Percentiles rank a stretch among this genome's conserved stretches.
These are phyloP conservation scores for Chalciporus chontae DNA, from an alignment of 768 basidiomycete genomes.

Conservation along the genomic window DNA sequence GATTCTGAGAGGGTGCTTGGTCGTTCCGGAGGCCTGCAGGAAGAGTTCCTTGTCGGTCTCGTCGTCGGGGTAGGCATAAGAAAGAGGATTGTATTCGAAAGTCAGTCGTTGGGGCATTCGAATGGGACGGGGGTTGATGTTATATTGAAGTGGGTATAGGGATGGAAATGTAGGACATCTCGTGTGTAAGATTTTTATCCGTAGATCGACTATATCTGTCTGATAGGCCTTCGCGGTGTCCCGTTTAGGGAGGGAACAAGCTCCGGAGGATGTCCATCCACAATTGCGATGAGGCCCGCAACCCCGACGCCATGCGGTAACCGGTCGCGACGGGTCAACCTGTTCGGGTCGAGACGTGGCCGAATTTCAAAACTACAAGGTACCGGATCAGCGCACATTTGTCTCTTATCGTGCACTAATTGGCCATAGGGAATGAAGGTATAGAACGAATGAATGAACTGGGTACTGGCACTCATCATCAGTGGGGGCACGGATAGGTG, in stretches of 20 bases:
- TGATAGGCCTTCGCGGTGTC: not conserved
- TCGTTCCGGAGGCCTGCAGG: constrained; percentile 15
- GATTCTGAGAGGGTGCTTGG: constrained; percentile 1
- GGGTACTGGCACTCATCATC: too few species aligned
- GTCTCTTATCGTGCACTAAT: too few species aligned
- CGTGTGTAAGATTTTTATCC: not conserved
- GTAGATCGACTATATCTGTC: not conserved
- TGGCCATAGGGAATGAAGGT: too few species aligned
- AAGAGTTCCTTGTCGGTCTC: constrained; percentile 24
- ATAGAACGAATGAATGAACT: too few species aligned
- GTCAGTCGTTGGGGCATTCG: constrained; percentile 13
- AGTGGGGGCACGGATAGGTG: too few species aligned
- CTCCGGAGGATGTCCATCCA: not conserved
- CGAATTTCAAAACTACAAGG: not conserved
- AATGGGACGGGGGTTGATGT: not conserved
- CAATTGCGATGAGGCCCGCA: not conserved
- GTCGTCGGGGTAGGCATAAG: constrained; percentile 23
- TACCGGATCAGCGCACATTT: not conserved
- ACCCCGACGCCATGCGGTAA: not conserved
- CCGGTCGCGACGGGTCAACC: not conserved
- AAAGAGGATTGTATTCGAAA: constrained; percentile 21
- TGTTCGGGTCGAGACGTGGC: not conserved
- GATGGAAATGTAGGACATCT: not conserved
- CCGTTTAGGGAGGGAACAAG: not conserved
- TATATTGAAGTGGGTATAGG: not conserved